These are phyloP conservation scores for Cladosporium sp. DNA, from an alignment of 2,329 filamentous ascomycete species.

Conservation along the genomic window DNA sequence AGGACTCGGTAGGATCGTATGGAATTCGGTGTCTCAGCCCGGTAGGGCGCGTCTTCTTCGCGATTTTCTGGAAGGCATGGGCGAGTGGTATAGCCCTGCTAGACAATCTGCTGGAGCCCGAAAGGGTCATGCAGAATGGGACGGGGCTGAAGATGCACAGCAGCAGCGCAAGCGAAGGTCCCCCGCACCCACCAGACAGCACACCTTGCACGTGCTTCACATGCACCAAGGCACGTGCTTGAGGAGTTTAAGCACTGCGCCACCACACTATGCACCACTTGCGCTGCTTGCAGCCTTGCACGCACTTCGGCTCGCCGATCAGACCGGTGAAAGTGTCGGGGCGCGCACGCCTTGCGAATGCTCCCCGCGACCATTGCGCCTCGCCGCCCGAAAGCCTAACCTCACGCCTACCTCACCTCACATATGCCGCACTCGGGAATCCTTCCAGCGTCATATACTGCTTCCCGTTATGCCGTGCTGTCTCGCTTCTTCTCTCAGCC, in stretches of 20 bases:
- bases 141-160: background rate
- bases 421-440: background rate
- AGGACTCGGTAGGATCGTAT: background rate
- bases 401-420: background rate
- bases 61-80: background rate
- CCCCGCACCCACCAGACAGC: background rate
- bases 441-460: slow-evolving; percentile 1
- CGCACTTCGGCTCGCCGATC: background rate
- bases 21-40: background rate
- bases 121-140: background rate
- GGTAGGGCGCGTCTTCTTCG: background rate
- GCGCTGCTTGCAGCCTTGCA: background rate
- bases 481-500: slow-evolving; percentile 2
- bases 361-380: background rate
- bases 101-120: background rate
- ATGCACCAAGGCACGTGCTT: background rate
- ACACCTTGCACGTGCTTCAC: background rate
- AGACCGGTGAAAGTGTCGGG: background rate
- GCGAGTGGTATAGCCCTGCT: background rate
- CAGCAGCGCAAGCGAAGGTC: background rate
- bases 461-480: background rate
- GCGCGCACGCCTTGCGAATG: background rate
- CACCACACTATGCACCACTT: background rate
- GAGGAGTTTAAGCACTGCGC: background rate
- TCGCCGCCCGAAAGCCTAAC: background rate